Percentiles rank a stretch among this genome's conserved stretches.
Evolutionary conservation across 495 filamentous ascomycete species (phyloP).

Genomic region (Hypoxylon lenormandii): DNA sequence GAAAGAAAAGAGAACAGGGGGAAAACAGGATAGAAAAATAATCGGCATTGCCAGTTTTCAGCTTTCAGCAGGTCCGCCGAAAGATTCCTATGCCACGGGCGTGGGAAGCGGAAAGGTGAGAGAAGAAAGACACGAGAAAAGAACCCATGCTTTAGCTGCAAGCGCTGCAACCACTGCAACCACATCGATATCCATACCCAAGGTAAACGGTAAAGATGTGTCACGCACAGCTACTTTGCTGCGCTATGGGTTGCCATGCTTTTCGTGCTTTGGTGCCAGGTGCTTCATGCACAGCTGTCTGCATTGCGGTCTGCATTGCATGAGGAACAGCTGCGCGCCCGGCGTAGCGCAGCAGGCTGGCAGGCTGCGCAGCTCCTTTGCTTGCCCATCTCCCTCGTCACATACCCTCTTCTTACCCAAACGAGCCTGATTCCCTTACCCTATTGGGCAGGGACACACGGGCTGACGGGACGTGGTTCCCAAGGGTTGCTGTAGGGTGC

Average conservation of each 20-base stretch:
- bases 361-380: background rate
- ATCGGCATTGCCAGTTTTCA: constrained; percentile 18
- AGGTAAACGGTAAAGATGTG: too few species aligned
- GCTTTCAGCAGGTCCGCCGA: constrained; percentile 25
- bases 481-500: background rate
- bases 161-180: too few species aligned
- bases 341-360: too few species aligned
- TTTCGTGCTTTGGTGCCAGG: too few species aligned
- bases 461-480: constrained; percentile 41
- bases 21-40: constrained; percentile 19
- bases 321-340: constrained; percentile 17
- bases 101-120: constrained; percentile 21
- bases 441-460: constrained; percentile 37
- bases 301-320: constrained; percentile 28
- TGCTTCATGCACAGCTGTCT: too few species aligned
- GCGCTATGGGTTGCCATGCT: too few species aligned
- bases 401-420: constrained; percentile 44
- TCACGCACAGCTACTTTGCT: too few species aligned
- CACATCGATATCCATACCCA: too few species aligned
- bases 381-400: constrained; percentile 23
- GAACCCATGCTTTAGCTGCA: background rate
- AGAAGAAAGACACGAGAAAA: background rate
- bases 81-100: constrained; percentile 4
- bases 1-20: background rate
- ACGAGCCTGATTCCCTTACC: constrained; percentile 28